Base-by-base conservation (phyloP, 495 filamentous ascomycete species). In the Penicillium odoratum region DNA sequence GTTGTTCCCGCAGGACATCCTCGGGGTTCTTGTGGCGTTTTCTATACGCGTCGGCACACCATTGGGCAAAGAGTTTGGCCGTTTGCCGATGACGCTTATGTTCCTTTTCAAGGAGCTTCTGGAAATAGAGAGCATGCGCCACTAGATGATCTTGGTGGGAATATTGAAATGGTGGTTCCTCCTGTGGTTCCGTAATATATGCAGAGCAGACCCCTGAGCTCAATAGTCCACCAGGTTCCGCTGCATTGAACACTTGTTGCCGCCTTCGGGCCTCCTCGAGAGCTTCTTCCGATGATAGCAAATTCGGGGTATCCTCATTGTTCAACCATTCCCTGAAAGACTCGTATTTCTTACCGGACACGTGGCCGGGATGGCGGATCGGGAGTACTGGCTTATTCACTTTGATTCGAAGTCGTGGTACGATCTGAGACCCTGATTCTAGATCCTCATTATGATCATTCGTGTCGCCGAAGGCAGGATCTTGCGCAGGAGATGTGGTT, bases 121-220 rank as follows among this genome's bases (percentile, higher is more conserved):
- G 85, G 63, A 98, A 92, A 60, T 91, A 84, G 10, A 89, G 60
- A 45, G 90, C 91, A 62, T 96, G 92, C 13, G 86, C 84, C 43
- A 90, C 81, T 7, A 98, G 79, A 65, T 97, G 89, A 65, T 97
- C 92, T 55, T 83, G 81, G 65, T 97, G 93, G 15, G 86, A 85
- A 74, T 90, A 97, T 53, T 90, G 91, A 55, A 81, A 83, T 6
- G 86, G 81, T 3, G 88, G 90, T 54, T 88, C 85, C 42, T 84
- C 78, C 59, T 91, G 88, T 45, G 85, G 81, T 56, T 96, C 91
- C 0, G 88, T 87, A n/a, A 84, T 78, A 64, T 88, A 96, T 30
- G 89, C 75, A 4, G 85, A 88, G 67, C 89, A 94, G 18, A 81
- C 81, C 48, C 86, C 85, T 38, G 77, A 69, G 57, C 87, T 90